phyloP scores from a whole-genome alignment of 352 stramenopile species.

The Globisporangium middletonii region DNA sequence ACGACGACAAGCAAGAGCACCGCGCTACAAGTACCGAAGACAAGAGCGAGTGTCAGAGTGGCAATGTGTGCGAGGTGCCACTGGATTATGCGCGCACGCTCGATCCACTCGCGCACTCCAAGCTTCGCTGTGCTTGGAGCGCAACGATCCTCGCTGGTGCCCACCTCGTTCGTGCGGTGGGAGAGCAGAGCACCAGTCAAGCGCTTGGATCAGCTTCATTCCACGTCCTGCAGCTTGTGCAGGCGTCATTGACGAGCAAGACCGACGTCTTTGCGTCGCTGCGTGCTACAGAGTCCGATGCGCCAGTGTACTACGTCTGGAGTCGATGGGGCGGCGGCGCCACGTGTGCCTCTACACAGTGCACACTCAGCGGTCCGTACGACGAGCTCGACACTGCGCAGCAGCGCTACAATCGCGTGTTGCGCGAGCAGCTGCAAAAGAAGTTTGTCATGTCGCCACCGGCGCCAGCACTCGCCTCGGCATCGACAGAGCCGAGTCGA shows the following conservation, averaged over 20 bases:
- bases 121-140: not conserved
- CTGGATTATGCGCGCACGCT: constrained; percentile 5
- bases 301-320: constrained; percentile 34
- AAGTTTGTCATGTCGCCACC: not conserved
- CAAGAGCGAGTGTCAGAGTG: not conserved
- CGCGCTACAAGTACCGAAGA: not conserved
- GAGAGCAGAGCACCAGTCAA: too few species aligned
- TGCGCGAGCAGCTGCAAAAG: constrained; percentile 13
- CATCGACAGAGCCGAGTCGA: not conserved
- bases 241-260: constrained; percentile 1
- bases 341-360: constrained; percentile 1
- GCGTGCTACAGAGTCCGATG: too few species aligned
- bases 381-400: constrained; percentile 21
- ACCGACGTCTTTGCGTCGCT: not conserved
- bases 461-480: not conserved
- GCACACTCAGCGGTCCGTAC: constrained; percentile 33
- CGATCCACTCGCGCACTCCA: constrained; percentile 1
- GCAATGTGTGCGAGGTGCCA: not conserved
- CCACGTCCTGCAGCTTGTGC: constrained; percentile 5
- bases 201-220: not conserved
- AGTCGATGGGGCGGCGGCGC: constrained; percentile 25
- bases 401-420: constrained; percentile 26
- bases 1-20: not conserved
- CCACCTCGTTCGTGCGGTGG: not conserved
- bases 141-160: not conserved